Base-by-base conservation (phyloP, 2,329 filamentous ascomycete genomes). In the Trichoderma arundinaceum region DNA sequence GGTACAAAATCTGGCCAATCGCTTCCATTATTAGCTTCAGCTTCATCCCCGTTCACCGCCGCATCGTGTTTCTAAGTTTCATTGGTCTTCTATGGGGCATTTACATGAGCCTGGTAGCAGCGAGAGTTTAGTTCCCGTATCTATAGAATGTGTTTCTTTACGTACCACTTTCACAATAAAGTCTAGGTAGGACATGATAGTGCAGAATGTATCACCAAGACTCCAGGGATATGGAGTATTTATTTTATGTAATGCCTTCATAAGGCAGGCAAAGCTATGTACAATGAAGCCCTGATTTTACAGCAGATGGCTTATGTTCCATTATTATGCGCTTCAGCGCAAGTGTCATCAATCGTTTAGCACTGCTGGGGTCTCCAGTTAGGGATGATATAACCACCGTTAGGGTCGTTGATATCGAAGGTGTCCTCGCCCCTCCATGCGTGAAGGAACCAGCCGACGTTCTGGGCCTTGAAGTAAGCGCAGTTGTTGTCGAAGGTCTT, bases 1-100 rank as follows among this genome's bases (percentile, higher is more conserved):
- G 81, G 2, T 83, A 83, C 71, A 83, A 83, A 71, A 80, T 84
- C 44, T 84, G 82, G 82, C 82, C 82, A 0, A 75, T 83, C 53
- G 82, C 82, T 1, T 83, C 81, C 43, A 78, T 84, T 65, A 76
- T 84, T 64, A 83, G 81, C 71, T 84, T 84, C 69, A 80, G 74
- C 64, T 81, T 79, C 51, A 74, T 84, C 3, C 82, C 82, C 0
- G 81, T 83, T n/a, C 80, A 84, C 60, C 76, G 77, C 51, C 76
- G 82, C 41, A 80, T 84, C 64, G 78, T 83, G 41, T 84, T 83
- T 70, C 74, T 84, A 56, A 83, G 79, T 67, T 80, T 82, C 61
- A 72, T 84, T 17, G 82, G 81, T 1, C 71, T 84, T 22, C 68
- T 83, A 5, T 84, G 82, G 82, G 82, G 82, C 8, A 79, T 83